Percentiles rank a stretch among this genome's conserved stretches.
These are phyloP conservation scores for Trichomonascaceae sp. DNA, from an alignment of 1,139 yeast species.

Conservation along the genomic window DNA sequence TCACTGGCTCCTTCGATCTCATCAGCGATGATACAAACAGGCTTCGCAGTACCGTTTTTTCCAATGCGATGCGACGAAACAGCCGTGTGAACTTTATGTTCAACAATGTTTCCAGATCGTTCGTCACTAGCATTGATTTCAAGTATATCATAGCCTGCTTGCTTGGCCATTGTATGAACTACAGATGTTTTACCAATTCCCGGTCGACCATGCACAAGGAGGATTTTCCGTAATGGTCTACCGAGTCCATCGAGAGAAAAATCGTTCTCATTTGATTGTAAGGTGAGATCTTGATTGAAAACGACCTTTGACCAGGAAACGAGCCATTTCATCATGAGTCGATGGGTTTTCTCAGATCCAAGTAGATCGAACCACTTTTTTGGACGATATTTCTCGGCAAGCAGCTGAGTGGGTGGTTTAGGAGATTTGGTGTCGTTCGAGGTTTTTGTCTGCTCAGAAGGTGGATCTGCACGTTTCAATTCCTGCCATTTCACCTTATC, in stretches of 20 bases:
- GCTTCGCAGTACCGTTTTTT: slow-evolving; percentile 43
- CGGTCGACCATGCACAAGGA: slow-evolving; percentile 85
- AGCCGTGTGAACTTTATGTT: slow-evolving; percentile 62
- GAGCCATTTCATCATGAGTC: slow-evolving; percentile 71
- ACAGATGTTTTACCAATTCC: slow-evolving; percentile 95
- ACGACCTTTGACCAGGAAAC: slow-evolving; percentile 73
- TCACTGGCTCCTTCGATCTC: slow-evolving; percentile 91
- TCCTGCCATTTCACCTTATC: slow-evolving; percentile 9
- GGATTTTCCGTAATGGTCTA: slow-evolving; percentile 64
- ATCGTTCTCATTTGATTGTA: slow-evolving; percentile 15
- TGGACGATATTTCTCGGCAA: slow-evolving; percentile 86
- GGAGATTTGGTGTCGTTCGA: background rate
- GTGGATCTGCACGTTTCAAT: background rate
- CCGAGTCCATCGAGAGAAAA: slow-evolving; percentile 16
- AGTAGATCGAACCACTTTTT: slow-evolving; percentile 58
- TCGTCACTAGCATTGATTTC: slow-evolving; percentile 93
- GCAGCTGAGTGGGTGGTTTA: slow-evolving; percentile 10
- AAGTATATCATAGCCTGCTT: slow-evolving; percentile 71
- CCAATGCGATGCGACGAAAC: slow-evolving; percentile 52
- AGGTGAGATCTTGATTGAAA: slow-evolving; percentile 38
- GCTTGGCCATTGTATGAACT: slow-evolving; percentile 77
- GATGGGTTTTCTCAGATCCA: slow-evolving; percentile 77
- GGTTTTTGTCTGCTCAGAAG: background rate
- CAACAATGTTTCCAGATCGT: slow-evolving; percentile 51
- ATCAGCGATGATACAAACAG: slow-evolving; percentile 78